Evolutionary conservation across 192 early-diverging fungal species (phyloP).

Genomic region (Chytriomyces sp.): DNA sequence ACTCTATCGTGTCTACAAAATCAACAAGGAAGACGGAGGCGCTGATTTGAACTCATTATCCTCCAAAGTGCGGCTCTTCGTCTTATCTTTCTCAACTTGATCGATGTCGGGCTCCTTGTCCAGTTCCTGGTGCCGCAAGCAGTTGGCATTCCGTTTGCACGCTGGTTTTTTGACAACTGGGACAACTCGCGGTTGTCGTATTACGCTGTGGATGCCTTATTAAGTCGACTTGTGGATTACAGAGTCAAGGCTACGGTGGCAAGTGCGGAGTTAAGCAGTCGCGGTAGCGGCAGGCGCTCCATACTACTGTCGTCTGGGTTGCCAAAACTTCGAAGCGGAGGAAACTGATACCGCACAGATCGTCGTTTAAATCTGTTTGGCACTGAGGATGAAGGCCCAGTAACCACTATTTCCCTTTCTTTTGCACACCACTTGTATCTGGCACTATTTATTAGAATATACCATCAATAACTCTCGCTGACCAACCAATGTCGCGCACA

Average conservation of each 20-base stretch:
- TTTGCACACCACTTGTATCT: too few relatives aligned
- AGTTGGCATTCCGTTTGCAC: background rate
- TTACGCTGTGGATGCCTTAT: conserved; percentile 22
- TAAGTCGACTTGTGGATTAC: background rate
- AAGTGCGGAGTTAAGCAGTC: too few relatives aligned
- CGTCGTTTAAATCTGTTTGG: too few relatives aligned
- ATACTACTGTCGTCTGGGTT: too few relatives aligned
- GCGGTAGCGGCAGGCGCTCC: too few relatives aligned
- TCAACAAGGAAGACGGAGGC: background rate
- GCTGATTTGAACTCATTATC: background rate
- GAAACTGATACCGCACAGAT: too few relatives aligned
- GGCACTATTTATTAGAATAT: too few relatives aligned
- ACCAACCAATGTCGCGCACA: too few relatives aligned
- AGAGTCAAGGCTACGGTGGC: background rate
- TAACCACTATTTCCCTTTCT: too few relatives aligned
- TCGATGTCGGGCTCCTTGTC: conserved; percentile 26
- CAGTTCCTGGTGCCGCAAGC: conserved; percentile 1
- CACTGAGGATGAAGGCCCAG: too few relatives aligned
- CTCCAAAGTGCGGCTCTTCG: conserved; percentile 8
- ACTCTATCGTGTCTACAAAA: background rate
- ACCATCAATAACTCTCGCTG: too few relatives aligned
- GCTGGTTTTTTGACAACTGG: conserved; percentile 35
- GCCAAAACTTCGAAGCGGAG: too few relatives aligned
- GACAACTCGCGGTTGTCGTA: conserved; percentile 23
- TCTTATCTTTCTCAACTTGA: conserved; percentile 23